A percentile compares a stretch with the other conserved stretches of the same genome.
These are phyloP conservation scores for Yamadazyma insecticola DNA, from an alignment of 805 yeast species.

Conservation along the genomic window DNA sequence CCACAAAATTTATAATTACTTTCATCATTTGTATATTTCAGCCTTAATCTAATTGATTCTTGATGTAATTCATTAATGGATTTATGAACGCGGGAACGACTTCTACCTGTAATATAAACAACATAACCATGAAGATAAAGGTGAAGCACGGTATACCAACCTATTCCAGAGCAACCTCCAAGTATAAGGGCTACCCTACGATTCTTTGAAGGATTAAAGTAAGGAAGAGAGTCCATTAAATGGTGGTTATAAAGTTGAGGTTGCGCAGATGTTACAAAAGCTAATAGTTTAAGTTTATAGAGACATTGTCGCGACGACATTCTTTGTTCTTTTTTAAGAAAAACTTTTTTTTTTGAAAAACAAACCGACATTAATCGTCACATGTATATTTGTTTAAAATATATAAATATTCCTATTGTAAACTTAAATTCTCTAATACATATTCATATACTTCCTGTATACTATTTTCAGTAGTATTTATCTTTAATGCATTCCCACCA, in stretches of 20 bases:
- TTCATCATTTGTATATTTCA: constrained; percentile 18
- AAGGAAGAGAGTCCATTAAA: constrained; percentile 51
- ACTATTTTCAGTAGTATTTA: constrained; percentile 32
- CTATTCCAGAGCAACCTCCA: constrained; percentile 81
- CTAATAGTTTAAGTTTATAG: too few species aligned
- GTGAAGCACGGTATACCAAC: constrained; percentile 71
- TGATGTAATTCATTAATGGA: constrained; percentile 52
- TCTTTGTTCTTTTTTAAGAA: too few species aligned
- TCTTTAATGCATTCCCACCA: constrained; percentile 33
- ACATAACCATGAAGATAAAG: constrained; percentile 73
- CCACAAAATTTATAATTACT: constrained; percentile 24
- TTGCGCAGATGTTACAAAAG: too few species aligned
- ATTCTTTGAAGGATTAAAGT: constrained; percentile 48
- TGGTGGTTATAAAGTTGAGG: neutral
- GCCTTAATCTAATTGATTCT: constrained; percentile 43
- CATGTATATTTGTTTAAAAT: too few species aligned
- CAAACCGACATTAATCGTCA: too few species aligned
- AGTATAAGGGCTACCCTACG: constrained; percentile 69
- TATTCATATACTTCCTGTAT: too few species aligned
- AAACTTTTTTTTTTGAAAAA: too few species aligned
- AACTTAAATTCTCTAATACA: too few species aligned
- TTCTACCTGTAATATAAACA: constrained; percentile 73
- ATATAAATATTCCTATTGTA: too few species aligned
- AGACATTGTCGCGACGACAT: too few species aligned
- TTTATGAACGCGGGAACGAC: constrained; percentile 46